A percentile compares a stretch with the other conserved stretches of the same genome.
phyloP scores from a whole-genome alignment of 2,329 filamentous ascomycete species.

The Epichloe scottii region DNA sequence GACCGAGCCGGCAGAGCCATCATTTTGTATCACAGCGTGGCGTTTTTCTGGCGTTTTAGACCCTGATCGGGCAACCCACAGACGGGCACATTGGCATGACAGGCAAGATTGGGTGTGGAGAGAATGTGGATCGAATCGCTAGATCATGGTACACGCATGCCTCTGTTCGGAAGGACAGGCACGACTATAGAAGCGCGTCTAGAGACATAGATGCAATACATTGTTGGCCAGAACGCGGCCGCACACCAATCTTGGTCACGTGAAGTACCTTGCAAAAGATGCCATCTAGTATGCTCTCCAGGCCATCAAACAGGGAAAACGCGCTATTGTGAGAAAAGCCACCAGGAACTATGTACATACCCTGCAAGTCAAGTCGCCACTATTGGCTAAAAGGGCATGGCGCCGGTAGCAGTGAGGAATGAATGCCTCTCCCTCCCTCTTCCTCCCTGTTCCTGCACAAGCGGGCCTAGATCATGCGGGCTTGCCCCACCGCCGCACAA shows the following conservation, averaged over 20 bases:
- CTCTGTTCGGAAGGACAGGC: background rate
- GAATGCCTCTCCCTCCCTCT: too few relatives aligned
- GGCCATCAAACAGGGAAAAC: too few relatives aligned
- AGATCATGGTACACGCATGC: background rate
- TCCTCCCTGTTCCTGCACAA: background rate
- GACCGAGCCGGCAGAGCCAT: background rate
- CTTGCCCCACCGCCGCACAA: background rate
- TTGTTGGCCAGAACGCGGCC: too few relatives aligned
- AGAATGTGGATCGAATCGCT: background rate
- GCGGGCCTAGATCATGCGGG: background rate
- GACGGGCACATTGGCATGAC: background rate
- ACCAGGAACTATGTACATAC: too few relatives aligned
- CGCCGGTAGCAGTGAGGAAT: too few relatives aligned
- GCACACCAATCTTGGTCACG: too few relatives aligned
- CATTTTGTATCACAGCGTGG: constrained; percentile 5
- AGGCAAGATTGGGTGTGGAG: background rate
- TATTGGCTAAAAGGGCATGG: too few relatives aligned
- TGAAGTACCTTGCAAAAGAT: too few relatives aligned
- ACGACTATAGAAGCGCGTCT: background rate
- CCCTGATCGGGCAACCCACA: background rate
- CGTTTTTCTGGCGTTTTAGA: constrained; percentile 2
- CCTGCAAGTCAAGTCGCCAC: too few relatives aligned
- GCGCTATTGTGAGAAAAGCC: too few relatives aligned
- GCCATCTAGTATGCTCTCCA: too few relatives aligned
- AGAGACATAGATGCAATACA: background rate